Evolutionary conservation across 2,329 filamentous ascomycete species (phyloP), one percentile per base, ranked within the genome.

Genomic region (Pseudopithomyces chartarum): DNA sequence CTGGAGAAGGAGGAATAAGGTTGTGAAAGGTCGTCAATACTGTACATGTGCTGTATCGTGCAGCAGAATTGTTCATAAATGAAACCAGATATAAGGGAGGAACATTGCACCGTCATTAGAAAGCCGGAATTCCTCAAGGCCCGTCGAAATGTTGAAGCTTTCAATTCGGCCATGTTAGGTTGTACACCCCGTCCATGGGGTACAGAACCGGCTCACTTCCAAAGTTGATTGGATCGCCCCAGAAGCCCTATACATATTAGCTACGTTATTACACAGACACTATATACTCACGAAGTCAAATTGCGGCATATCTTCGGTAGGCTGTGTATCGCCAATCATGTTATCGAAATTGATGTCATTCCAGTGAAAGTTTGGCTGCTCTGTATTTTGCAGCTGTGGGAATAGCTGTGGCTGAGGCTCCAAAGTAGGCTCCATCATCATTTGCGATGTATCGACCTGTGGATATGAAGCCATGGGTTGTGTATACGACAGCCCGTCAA

Each of bases 151-250:
- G n/a, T 23, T 10, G 23, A 2, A 22, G 11, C 3, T 8, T 48
- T 36, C 32, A 48, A 13, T 20, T 23, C 6, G 45, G 33, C 47
- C 47, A 50, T 40, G 47, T 50, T 20, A 34, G 11, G 6, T 22
- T 23, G n/a, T 47, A 52, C 1, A 36, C 50, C 8, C 40, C 57
- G 49, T 62, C 59, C 34, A 52, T 43, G 4, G 57, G 57, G 33
- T 52, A 56, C 8, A 47, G 49, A 13, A 59, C 57, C 33, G 65
- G 63, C 40, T 74, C 71, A 26, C 64, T 71, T 26, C 66, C 65
- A 33, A 74, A 73, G 38, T 70, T 72, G 52, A 75, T 70, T 1
- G 73, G 72, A 52, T 75, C 73, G 20, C 73, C 73, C 73, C 73
- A 76, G 49, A 74, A 76, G 3, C 73, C 71, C 71, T 73, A 17